These are phyloP conservation scores for Musa beccarii DNA, from an alignment of 176 grass and related monocot genomes.

Conservation along the genomic window DNA sequence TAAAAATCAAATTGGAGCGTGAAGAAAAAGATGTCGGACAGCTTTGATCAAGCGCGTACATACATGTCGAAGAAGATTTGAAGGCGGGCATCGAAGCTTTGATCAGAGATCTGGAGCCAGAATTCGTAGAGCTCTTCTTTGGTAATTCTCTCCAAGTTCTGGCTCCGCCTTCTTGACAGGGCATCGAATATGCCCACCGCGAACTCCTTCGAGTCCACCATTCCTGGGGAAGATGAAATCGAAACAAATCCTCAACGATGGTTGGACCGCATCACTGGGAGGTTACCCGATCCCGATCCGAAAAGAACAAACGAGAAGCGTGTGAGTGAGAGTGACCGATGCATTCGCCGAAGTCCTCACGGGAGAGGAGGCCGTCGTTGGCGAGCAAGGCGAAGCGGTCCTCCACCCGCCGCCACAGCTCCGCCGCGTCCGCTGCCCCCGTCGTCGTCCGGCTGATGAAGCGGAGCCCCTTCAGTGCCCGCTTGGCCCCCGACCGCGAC, in stretches of 20 bases:
- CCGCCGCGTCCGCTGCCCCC: slow-evolving; percentile 45
- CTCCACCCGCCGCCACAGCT: slow-evolving; percentile 75
- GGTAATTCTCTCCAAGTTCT: slow-evolving; percentile 82
- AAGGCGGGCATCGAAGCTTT: slow-evolving; percentile 96
- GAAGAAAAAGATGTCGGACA: neutral
- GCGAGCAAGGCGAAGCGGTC: slow-evolving; percentile 65
- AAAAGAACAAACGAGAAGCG: neutral
- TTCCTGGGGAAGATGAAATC: slow-evolving; percentile 34
- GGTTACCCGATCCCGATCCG: neutral
- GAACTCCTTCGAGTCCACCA: slow-evolving; percentile 93
- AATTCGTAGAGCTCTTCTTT: slow-evolving; percentile 97
- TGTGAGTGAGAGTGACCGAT: slow-evolving; percentile 40
- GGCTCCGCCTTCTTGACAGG: slow-evolving; percentile 49
- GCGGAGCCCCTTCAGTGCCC: slow-evolving; percentile 87
- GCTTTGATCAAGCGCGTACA: neutral
- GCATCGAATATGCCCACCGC: slow-evolving; percentile 90
- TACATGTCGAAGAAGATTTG: slow-evolving; percentile 99
- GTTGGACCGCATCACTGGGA: neutral
- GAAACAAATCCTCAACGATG: too few species aligned
- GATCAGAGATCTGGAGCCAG: slow-evolving; percentile 97
- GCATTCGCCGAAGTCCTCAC: slow-evolving; percentile 97
- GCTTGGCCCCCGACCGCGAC: slow-evolving; percentile 53
- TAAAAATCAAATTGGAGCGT: neutral
- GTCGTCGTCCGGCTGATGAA: slow-evolving; percentile 89
- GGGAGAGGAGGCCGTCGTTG: slow-evolving; percentile 66